Evolutionary conservation across 176 grass and related monocot species (phyloP).

Genomic region (Oryza meyeriana): DNA sequence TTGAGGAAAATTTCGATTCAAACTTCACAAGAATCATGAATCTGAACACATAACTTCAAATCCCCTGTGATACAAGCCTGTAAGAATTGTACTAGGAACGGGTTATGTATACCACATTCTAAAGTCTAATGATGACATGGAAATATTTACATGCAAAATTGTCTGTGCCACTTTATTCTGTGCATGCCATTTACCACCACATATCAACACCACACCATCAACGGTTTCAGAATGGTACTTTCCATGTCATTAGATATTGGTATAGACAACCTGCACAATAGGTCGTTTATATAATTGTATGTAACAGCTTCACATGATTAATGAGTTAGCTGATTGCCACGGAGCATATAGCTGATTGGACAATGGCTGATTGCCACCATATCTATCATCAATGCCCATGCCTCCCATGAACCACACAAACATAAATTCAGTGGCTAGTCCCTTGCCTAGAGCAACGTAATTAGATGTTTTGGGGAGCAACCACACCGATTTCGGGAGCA

Average conservation of each 20-base stretch:
- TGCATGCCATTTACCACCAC: no score
- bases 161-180: no score
- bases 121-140: no score
- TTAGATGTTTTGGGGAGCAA: neutral
- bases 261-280: neutral
- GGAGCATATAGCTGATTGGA: neutral
- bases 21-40: neutral
- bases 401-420: neutral
- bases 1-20: neutral
- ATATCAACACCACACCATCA: neutral
- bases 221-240: neutral
- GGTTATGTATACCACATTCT: no score
- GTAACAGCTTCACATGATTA: neutral
- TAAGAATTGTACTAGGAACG: neutral
- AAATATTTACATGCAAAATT: no score
- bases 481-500: neutral
- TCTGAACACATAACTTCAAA: neutral
- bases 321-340: neutral
- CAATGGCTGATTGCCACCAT: neutral
- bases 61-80: neutral
- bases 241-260: neutral
- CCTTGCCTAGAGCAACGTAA: neutral
- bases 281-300: no score
- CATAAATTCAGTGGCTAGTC: conserved; percentile 2
- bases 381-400: neutral